Evolutionary conservation across 2,329 filamentous ascomycete species (phyloP), one percentile per base, ranked within the genome.

Genomic region (Leptodontidium sp.): DNA sequence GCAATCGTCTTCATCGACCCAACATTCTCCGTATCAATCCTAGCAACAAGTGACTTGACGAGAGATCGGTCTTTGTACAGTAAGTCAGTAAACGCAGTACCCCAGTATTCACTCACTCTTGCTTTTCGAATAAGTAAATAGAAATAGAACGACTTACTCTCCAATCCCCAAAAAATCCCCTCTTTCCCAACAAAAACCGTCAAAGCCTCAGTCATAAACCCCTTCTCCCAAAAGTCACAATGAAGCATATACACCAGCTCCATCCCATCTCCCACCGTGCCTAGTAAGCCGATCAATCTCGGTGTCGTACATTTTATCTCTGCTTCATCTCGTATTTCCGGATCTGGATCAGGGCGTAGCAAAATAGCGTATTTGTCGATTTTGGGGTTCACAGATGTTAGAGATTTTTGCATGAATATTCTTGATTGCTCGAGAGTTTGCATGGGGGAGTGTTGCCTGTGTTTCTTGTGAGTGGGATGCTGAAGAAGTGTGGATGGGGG

Each of bases 181-280:
- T 66, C 15, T 9, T 35, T 35, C 2, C 59, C 68, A 7, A 67
- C 58, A 59, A 74, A 74, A 15, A 68, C 49, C 6, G 21, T 35
- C 35, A 75, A 40, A 6, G 71, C 73, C 53, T 75, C 72, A 9
- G 65, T 65, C 61, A 70, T 70, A 61, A 69, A 74, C 8, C 72
- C 73, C 49, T 64, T 67, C 6, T 61, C 66, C 58, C 71, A 70
- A 14, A 67, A 70, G 1, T 58, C 52, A 21, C 65, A 50, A 65
- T 72, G 64, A 12, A 75, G 12, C 24, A 65, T 71, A 61, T 75
- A 74, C 1, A 61, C 71, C 6, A 75, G 43, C 45, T 74, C 72
- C 11, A 64, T 64, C 3, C 69, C 72, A 21, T 66, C 62, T 35
- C 69, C 64, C 35, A 65, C 67, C 24, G 65, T 59, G 2, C 72